phyloP scores from a whole-genome alignment of 176 grass and related monocot genomes.

The Thinopyrum elongatum region DNA sequence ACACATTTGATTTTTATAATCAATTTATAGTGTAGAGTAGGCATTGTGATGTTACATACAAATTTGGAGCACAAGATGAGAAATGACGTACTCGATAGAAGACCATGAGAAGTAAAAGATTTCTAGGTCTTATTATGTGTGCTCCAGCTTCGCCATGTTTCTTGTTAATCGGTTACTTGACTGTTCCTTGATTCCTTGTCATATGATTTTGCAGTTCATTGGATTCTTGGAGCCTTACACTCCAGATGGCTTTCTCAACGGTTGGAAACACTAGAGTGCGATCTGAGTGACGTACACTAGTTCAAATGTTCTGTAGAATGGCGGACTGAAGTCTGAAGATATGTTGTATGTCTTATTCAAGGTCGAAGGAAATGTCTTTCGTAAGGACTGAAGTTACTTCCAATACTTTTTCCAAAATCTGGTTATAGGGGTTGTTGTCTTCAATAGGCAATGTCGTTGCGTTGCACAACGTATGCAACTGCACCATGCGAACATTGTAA shows the following conservation, averaged over 20 bases:
- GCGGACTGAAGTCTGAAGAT: neutral
- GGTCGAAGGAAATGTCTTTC: neutral
- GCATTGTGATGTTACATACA: neutral
- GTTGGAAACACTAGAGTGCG: conserved; percentile 59
- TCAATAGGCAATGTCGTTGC: neutral
- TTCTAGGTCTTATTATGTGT: neutral
- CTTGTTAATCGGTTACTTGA: neutral
- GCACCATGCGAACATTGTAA: neutral
- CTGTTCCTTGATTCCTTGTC: neutral
- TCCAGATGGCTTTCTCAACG: conserved; percentile 62
- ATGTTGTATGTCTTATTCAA: neutral
- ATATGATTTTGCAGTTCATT: conserved; percentile 58
- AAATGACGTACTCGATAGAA: neutral
- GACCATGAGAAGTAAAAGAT: neutral
- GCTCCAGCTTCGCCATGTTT: neutral
- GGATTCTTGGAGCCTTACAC: conserved; percentile 93
- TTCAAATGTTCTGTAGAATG: neutral
- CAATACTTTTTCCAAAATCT: neutral
- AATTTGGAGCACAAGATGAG: neutral
- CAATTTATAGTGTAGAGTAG: neutral
- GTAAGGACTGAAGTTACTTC: neutral
- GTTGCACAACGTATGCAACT: neutral
- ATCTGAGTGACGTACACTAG: neutral
- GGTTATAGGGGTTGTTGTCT: neutral
- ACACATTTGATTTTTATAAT: neutral